Percentiles rank a stretch among this genome's conserved stretches.
Evolutionary conservation across 116 monocot species (phyloP).

Genomic region (Cymodocea nodosa): DNA sequence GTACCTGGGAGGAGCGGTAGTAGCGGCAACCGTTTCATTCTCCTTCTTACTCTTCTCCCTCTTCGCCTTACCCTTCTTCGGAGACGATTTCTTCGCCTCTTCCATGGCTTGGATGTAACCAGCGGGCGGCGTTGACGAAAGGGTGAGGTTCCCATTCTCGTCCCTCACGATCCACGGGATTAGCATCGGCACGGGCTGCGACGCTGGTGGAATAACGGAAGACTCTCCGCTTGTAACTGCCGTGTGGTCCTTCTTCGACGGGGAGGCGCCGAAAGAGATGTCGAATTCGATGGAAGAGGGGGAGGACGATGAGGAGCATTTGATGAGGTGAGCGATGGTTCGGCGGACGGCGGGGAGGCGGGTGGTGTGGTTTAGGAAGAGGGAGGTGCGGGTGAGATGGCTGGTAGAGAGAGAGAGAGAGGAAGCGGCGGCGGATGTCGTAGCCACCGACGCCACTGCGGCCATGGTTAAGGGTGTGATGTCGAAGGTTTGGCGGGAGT

Average conservation of each 20-base stretch:
- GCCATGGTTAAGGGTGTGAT: too few species aligned
- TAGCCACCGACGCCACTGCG: too few species aligned
- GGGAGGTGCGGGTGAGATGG: slow-evolving; percentile 11
- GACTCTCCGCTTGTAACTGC: neutral
- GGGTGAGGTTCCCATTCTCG: slow-evolving; percentile 36
- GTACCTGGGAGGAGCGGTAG: slow-evolving; percentile 31
- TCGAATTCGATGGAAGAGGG: slow-evolving; percentile 25
- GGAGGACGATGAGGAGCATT: slow-evolving; percentile 13
- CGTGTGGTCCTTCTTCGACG: slow-evolving; percentile 2
- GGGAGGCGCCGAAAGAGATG: slow-evolving; percentile 44
- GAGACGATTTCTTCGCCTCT: slow-evolving; percentile 20
- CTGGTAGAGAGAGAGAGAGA: slow-evolving; percentile 2
- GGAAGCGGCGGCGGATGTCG: too few species aligned
- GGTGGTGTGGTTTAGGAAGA: slow-evolving; percentile 13
- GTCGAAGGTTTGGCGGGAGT: too few species aligned
- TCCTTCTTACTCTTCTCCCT: slow-evolving; percentile 15
- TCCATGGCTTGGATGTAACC: slow-evolving; percentile 52
- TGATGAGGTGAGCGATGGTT: neutral
- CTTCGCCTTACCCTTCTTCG: slow-evolving; percentile 20
- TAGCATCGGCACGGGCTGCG: slow-evolving; percentile 19
- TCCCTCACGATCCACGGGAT: slow-evolving; percentile 75
- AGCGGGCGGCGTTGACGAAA: slow-evolving; percentile 51
- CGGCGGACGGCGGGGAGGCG: slow-evolving; percentile 14
- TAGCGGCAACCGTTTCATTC: neutral
- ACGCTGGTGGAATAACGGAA: neutral